Evolutionary conservation across 1,284 basidiomycete genomes (phyloP), one percentile per base, ranked within the genome.

Genomic region (Malassezia globosa): DNA sequence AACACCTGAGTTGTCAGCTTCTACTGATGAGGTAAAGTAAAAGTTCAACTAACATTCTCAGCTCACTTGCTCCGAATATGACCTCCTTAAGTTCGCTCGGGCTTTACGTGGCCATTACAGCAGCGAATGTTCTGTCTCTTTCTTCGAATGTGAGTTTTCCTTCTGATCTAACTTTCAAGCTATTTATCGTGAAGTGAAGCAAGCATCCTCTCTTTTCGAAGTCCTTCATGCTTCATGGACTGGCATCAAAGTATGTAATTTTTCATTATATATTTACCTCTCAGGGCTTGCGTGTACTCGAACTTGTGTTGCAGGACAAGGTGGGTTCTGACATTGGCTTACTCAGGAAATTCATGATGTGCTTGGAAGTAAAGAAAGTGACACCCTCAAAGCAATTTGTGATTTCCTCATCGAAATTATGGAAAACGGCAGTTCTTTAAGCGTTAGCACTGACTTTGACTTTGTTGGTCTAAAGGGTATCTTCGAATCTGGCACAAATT

Each of bases 181-280:
- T 21, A 25, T 39, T 11, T 13, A 39, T 19, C 22, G 7, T 11
- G 2, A 22, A 3, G 18, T 23, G 3, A 25, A 11, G 13, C 18
- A 39, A 11, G 18, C 37, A n/a, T 14, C 18, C 22, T 13, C 23
- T 14, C 7, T 21, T 3, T 44, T 50, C 21, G 36, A 29, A 21
- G 21, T 33, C n/a, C 25, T 50, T 22, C 48, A 50, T 39, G 37
- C 42, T 26, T 40, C 48, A 7, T 50, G 48, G 48, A 44, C 42
- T 19, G 48, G 48, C 7, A 38, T 50, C 19, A 40, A 43, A 24
- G 46, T 36, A 35, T n/a, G 46, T 41, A 11, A n/a, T n/a, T n/a
- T n/a, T n/a, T n/a, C n/a, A n/a, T n/a, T n/a, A n/a, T n/a, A n/a
- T n/a, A n/a, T n/a, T n/a, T n/a, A n/a, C n/a, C n/a, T n/a, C n/a